These are phyloP conservation scores for Termitomyces sp. DNA, from an alignment of 1,284 basidiomycete species.

Conservation along the genomic window DNA sequence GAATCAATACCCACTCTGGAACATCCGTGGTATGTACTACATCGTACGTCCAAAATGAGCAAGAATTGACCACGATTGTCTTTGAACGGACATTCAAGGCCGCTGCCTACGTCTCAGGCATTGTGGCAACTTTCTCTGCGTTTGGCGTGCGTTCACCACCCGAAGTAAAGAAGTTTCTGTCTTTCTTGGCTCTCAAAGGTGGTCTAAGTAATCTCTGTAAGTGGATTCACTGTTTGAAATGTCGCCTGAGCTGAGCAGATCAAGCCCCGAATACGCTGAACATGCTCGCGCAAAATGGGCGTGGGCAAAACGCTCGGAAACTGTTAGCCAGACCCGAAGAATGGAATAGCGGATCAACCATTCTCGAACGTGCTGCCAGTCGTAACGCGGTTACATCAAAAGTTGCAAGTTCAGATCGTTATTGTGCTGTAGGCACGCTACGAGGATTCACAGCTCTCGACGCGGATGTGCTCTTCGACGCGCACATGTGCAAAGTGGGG, in stretches of 20 bases:
- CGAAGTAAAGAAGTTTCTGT: not conserved
- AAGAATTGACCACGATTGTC: not conserved
- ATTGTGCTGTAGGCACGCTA: too few species aligned
- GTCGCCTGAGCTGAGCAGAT: not conserved
- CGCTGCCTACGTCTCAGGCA: not conserved
- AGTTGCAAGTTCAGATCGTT: too few species aligned
- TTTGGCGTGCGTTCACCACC: not conserved
- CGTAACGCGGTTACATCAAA: too few species aligned
- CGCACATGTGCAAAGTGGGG: too few species aligned
- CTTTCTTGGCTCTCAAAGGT: not conserved
- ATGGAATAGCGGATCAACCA: too few species aligned
- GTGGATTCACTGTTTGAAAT: not conserved
- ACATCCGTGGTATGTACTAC: not conserved
- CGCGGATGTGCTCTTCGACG: too few species aligned
- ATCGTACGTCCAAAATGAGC: too few species aligned
- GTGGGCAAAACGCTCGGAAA: too few species aligned
- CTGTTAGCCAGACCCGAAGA: too few species aligned
- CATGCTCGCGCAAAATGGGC: not conserved
- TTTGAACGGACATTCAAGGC: not conserved
- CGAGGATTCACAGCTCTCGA: too few species aligned
- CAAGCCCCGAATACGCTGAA: not conserved
- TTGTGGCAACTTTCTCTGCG: not conserved
- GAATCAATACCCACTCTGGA: not conserved
- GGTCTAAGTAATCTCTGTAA: not conserved
- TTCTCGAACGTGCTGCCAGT: too few species aligned